A percentile compares a stretch with the other conserved stretches of the same genome.
These are phyloP conservation scores for Larix kaempferi DNA, from an alignment of 75 land plant genomes.

Conservation along the genomic window DNA sequence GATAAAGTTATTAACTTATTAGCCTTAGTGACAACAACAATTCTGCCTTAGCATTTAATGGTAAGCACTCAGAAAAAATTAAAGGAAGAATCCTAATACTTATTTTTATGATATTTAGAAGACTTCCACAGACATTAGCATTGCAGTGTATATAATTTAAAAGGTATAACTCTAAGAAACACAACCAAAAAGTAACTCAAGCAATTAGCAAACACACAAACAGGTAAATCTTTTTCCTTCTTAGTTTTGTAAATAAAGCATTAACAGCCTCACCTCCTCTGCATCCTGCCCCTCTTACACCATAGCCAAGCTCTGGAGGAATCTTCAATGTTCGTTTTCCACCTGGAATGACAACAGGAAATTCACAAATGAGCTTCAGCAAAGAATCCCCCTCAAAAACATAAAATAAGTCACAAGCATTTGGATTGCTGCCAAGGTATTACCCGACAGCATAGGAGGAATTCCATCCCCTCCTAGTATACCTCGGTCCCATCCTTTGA, in stretches of 20 bases:
- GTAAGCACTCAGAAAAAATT: too few species aligned
- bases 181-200: background rate
- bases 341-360: slow-evolving; percentile 31
- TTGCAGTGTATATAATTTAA: background rate
- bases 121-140: background rate
- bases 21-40: too few species aligned
- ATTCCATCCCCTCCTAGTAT: slow-evolving; percentile 83
- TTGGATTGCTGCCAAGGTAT: background rate
- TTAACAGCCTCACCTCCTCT: slow-evolving; percentile 57
- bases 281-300: slow-evolving; percentile 87
- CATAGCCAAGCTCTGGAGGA: slow-evolving; percentile 88
- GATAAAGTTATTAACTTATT: too few species aligned
- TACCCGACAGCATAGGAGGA: slow-evolving; percentile 94
- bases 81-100: too few species aligned
- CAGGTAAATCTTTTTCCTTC: background rate
- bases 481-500: slow-evolving; percentile 96
- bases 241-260: background rate
- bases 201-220: background rate
- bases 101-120: too few species aligned
- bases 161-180: background rate
- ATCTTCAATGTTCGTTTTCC: slow-evolving; percentile 80
- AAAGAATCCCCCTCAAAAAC: background rate
- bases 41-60: too few species aligned
- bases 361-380: background rate
- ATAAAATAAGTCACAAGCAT: background rate